Conservation (phyloP, 2,329 filamentous ascomycete genomes). For the Epichloe sp. region DNA sequence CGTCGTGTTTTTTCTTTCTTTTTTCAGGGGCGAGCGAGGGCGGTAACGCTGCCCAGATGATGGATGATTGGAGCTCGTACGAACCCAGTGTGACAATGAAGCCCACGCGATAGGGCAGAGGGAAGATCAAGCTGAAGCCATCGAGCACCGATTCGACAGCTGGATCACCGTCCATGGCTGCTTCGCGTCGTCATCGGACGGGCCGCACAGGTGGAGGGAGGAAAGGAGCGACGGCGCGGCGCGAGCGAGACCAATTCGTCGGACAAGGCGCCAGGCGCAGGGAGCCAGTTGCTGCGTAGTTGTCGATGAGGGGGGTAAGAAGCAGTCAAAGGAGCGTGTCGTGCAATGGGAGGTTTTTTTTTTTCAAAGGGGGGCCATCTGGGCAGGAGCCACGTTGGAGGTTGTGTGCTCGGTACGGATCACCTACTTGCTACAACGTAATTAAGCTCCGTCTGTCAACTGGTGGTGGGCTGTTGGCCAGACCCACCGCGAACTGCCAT, state of each 20-base stretch:
- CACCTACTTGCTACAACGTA: too few species aligned
- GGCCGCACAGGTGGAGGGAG: not conserved
- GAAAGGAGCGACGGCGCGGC: not conserved
- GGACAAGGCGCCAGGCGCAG: not conserved
- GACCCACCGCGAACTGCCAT: too few species aligned
- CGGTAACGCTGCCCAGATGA: not conserved
- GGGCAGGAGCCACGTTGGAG: not conserved
- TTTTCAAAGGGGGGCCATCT: not conserved
- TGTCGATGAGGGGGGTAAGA: too few species aligned
- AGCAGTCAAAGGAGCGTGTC: not conserved
- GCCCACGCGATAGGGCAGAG: slow-evolving; percentile 79
- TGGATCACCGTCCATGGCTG: slow-evolving; percentile 58
- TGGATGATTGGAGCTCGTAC: slow-evolving; percentile 12
- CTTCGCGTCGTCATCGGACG: slow-evolving; percentile 5
- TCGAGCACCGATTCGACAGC: slow-evolving; percentile 62
- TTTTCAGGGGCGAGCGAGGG: not conserved
- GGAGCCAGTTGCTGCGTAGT: not conserved
- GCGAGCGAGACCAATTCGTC: not conserved
- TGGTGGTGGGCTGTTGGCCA: too few species aligned
- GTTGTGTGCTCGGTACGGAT: too few species aligned
- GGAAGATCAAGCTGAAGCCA: slow-evolving; percentile 74
- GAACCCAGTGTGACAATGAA: slow-evolving; percentile 74
- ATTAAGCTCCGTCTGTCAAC: too few species aligned
- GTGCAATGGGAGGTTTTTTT: not conserved
- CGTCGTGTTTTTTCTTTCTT: not conserved